Base-by-base conservation (phyloP, 2,329 filamentous ascomycete genomes). In the Ampelomyces quisqualis region DNA sequence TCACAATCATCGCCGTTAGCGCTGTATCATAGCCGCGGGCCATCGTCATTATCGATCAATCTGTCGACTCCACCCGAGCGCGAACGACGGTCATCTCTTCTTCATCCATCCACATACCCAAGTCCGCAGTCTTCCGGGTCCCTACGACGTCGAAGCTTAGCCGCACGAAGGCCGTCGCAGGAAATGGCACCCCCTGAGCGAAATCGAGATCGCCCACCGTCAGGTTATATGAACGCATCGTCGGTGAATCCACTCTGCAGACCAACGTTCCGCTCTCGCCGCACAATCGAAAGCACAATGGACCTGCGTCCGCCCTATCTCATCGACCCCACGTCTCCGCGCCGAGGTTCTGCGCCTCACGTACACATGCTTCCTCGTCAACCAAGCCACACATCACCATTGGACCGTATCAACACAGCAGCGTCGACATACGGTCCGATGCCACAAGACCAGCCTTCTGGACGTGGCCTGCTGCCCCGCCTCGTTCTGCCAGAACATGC, bases 21-120 rank as follows among this genome's bases (percentile, higher is more conserved):
- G 10, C 58, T 58, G 3, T 56, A 63, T 38, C 57, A 51, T 8
- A 42, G 34, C 7, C 43, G 39, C 9, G 47, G 49, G 10, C 55
- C 51, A 29, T 58, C 57, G 2, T 40, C 56, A 7, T 63, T 60
- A 7, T 58, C 60, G 10, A 43, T 52, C 29, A 53, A 62, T 33
- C 38, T 62, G n/a, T 49, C 58, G 11, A 40, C 42, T 15, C 23
- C 51, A 14, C 43, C 39, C 22, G 37, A 46, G 13, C 53, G 48
- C 13, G 43, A 47, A 3, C 46, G 49, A 13, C 55, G 61, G 1
- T 64, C 64, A 2, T 60, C 64, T 2, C 49, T 68, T 4, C 43
- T 66, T 14, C 64, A 68, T 24, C 64, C 62, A 10, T 61, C 57
- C 1, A 68, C 64, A 8, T 67, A 58, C 40, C 64, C 64, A 2